phyloP scores from a whole-genome alignment of 139 green algal genomes.

The Chlamydomonas sphaeroides region DNA sequence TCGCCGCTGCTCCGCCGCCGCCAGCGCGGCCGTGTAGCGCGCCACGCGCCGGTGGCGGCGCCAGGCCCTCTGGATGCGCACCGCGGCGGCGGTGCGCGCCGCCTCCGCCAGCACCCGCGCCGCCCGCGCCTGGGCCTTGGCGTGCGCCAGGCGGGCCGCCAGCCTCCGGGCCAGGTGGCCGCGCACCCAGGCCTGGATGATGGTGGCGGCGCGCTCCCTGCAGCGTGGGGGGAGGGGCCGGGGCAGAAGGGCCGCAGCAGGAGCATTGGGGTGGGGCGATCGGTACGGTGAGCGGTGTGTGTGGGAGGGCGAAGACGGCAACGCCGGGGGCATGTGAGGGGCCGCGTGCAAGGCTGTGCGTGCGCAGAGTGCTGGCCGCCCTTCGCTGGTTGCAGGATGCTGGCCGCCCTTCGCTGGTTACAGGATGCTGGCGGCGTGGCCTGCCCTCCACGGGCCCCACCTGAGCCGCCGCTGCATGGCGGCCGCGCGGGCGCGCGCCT shows the following conservation, averaged over 20 bases:
- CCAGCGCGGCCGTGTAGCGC: constrained; percentile 16
- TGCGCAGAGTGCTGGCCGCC: too few relatives aligned
- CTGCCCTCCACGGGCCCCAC: too few relatives aligned
- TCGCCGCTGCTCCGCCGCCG: not conserved
- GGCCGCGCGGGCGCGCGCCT: constrained; percentile 17
- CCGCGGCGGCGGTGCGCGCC: too few relatives aligned
- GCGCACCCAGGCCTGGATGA: constrained; percentile 25
- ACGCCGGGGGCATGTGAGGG: not conserved
- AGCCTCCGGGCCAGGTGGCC: constrained; percentile 24
- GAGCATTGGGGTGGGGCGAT: too few relatives aligned
- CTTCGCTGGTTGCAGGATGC: too few relatives aligned
- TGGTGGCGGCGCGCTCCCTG: constrained; percentile 18
- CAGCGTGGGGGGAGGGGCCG: not conserved
- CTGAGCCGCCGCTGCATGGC: constrained; percentile 21
- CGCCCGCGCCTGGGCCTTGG: too few relatives aligned
- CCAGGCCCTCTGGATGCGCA: constrained; percentile 18
- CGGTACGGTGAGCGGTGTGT: too few relatives aligned
- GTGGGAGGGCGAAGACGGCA: not conserved
- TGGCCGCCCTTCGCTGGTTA: too few relatives aligned
- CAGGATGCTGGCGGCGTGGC: too few relatives aligned
- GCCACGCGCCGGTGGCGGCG: constrained; percentile 5
- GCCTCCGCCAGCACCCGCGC: too few relatives aligned
- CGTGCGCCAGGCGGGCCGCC: not conserved
- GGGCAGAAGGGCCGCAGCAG: too few relatives aligned
- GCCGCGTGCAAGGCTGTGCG: not conserved